A percentile compares a stretch with the other conserved stretches of the same genome.
Evolutionary conservation across 345 rosid genomes (phyloP).

Genomic region (Rhodamnia rubescens): DNA sequence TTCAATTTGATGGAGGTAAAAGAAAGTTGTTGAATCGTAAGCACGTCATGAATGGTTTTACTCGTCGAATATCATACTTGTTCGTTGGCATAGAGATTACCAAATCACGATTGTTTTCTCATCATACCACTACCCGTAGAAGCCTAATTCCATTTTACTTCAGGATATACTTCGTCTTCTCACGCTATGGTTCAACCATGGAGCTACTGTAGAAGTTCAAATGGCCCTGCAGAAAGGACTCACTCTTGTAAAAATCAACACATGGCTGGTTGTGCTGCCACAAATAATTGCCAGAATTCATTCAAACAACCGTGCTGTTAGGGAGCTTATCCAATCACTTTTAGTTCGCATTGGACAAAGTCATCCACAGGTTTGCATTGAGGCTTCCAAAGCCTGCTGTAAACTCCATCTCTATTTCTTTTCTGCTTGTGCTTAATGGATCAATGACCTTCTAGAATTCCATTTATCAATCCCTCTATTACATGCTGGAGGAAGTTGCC

Average conservation of each 20-base stretch:
- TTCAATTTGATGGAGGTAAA: background rate
- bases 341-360: conserved; percentile 87
- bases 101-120: background rate
- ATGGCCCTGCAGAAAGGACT: conserved; percentile 78
- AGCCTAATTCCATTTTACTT: conserved; percentile 8
- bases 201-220: conserved; percentile 88
- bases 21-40: background rate
- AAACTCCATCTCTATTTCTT: background rate
- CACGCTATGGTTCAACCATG: conserved; percentile 98
- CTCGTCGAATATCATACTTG: background rate
- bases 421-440: background rate
- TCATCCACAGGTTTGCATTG: conserved; percentile 78
- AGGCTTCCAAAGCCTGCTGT: background rate
- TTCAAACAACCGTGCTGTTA: conserved; percentile 87
- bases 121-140: background rate
- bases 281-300: conserved; percentile 99
- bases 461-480: background rate
- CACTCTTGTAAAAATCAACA: conserved; percentile 78
- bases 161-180: conserved; percentile 99
- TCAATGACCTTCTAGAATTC: background rate
- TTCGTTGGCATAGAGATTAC: background rate
- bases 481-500: background rate
- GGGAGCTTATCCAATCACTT: conserved; percentile 90
- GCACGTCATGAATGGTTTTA: background rate
- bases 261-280: conserved; percentile 96